phyloP scores from a whole-genome alignment of 345 rosid species.

The Mallotus nudiflorus region DNA sequence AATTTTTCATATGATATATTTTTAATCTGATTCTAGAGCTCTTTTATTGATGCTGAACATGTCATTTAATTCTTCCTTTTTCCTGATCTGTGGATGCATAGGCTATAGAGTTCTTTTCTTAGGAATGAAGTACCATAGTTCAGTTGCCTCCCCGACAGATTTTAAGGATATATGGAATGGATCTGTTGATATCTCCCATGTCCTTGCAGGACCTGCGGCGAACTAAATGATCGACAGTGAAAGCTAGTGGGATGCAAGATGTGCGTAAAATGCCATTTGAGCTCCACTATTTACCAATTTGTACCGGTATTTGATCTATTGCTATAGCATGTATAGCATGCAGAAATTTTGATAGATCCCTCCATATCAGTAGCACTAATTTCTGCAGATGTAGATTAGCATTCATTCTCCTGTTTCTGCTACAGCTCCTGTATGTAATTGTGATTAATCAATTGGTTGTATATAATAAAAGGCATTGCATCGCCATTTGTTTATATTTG shows the following conservation, averaged over 20 bases:
- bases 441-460: conserved; percentile 14
- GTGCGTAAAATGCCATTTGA: background rate
- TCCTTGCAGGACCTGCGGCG: conserved; percentile 9
- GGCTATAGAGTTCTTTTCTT: no score
- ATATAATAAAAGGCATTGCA: conserved; percentile 1
- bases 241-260: background rate
- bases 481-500: background rate
- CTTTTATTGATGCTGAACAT: no score
- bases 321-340: conserved; percentile 20
- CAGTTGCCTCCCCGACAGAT: background rate
- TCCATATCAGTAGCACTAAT: background rate
- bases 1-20: no score
- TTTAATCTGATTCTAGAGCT: background rate
- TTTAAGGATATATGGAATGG: background rate
- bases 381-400: conserved; percentile 11
- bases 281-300: background rate
- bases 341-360: conserved; percentile 25
- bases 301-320: background rate
- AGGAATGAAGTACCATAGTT: background rate
- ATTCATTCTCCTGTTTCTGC: background rate
- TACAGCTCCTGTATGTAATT: conserved; percentile 5
- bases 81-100: background rate
- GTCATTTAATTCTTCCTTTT: background rate
- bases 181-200: no score
- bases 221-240: background rate